Evolutionary conservation across 2,329 filamentous ascomycete species (phyloP).

Genomic region (Penicillium sp.): DNA sequence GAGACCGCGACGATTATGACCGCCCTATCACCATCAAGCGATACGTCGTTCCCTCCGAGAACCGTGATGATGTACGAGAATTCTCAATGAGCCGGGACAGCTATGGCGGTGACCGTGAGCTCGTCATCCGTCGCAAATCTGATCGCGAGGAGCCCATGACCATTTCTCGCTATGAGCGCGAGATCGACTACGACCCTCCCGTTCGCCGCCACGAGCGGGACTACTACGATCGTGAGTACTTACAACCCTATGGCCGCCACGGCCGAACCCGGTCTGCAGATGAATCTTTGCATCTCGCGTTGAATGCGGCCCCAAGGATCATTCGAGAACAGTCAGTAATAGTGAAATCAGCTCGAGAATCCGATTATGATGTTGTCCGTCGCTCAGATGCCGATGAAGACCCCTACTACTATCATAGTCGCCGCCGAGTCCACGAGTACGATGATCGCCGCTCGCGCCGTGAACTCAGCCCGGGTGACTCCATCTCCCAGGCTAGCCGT

Average conservation of each 20-base stretch:
- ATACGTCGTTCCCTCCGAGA: slow-evolving; percentile 48
- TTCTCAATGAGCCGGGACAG: slow-evolving; percentile 28
- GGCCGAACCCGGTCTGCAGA: slow-evolving; percentile 52
- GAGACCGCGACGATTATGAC: slow-evolving; percentile 42
- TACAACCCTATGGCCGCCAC: slow-evolving; percentile 43
- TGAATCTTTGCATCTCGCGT: slow-evolving; percentile 46
- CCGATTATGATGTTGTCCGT: slow-evolving; percentile 57
- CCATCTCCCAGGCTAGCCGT: slow-evolving; percentile 48
- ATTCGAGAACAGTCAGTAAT: slow-evolving; percentile 54
- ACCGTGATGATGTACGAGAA: slow-evolving; percentile 33
- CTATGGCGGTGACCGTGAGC: slow-evolving; percentile 36
- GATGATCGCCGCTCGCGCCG: slow-evolving; percentile 46
- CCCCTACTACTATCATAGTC: slow-evolving; percentile 58
- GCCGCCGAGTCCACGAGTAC: slow-evolving; percentile 52
- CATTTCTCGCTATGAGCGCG: slow-evolving; percentile 48
- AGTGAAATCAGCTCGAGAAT: slow-evolving; percentile 51
- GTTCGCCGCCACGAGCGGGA: slow-evolving; percentile 38
- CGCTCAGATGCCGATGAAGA: slow-evolving; percentile 53
- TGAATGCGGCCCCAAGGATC: slow-evolving; percentile 44
- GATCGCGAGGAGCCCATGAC: slow-evolving; percentile 43
- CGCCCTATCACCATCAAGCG: slow-evolving; percentile 50
- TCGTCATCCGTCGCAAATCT: slow-evolving; percentile 43
- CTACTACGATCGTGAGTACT: slow-evolving; percentile 43
- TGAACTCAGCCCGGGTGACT: slow-evolving; percentile 50
- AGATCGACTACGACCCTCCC: slow-evolving; percentile 41